Conservation (phyloP, 176 grass and related monocot genomes). For the Pharus latifolius region DNA sequence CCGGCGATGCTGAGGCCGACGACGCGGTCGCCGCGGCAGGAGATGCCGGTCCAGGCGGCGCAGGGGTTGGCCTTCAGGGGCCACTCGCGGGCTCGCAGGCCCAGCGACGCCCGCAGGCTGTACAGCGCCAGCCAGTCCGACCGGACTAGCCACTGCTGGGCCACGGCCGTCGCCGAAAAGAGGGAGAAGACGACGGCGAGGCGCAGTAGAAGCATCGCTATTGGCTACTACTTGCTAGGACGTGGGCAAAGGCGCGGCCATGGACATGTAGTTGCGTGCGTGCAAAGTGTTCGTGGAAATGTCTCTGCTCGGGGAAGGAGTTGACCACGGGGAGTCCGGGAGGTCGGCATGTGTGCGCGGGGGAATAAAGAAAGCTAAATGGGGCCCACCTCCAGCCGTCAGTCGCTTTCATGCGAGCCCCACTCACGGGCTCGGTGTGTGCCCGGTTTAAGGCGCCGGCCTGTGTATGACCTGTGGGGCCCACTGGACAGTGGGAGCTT, state of each 20-base stretch:
- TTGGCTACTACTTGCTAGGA: too few relatives aligned
- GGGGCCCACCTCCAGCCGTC: constrained; percentile 3
- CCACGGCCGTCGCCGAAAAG: background rate
- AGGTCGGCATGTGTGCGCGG: constrained; percentile 6
- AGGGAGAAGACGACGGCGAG: background rate
- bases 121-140: constrained; percentile 41
- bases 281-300: constrained; percentile 9
- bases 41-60: constrained; percentile 40
- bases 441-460: constrained; percentile 17
- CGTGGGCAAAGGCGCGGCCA: constrained; percentile 4
- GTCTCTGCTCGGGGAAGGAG: background rate
- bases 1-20: constrained; percentile 43
- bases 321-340: constrained; percentile 29
- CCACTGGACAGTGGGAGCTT: background rate
- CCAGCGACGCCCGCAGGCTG: constrained; percentile 65
- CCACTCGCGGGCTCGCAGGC: constrained; percentile 58
- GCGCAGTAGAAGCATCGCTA: background rate
- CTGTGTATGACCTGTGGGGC: background rate
- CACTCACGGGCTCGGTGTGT: constrained; percentile 19
- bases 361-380: background rate
- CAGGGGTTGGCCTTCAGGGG: constrained; percentile 55
- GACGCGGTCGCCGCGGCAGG: constrained; percentile 60
- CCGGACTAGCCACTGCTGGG: constrained; percentile 12
- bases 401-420: constrained; percentile 13
- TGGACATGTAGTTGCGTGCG: constrained; percentile 6